Conservation (phyloP, 129 eudicot species). For the Apium graveolens region DNA sequence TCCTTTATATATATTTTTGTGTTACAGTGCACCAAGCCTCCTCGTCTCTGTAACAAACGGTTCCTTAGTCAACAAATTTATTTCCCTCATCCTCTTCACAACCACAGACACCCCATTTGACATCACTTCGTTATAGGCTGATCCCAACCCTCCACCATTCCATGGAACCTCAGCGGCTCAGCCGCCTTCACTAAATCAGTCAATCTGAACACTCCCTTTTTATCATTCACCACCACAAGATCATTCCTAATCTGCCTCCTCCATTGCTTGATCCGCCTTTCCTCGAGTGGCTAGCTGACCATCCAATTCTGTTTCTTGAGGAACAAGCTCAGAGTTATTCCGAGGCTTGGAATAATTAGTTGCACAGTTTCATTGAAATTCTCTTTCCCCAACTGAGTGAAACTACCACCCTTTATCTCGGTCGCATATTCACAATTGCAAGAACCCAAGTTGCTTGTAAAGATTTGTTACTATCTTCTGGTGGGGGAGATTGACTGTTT, state of each 20-base stretch:
- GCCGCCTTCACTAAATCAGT: conserved; percentile 94
- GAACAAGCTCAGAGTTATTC: conserved; percentile 18
- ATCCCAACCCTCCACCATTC: conserved; percentile 69
- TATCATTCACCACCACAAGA: conserved; percentile 54
- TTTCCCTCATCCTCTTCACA: conserved; percentile 71
- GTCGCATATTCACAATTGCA: conserved; percentile 25
- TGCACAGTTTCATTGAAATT: conserved; percentile 38
- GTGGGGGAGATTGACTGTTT: neutral
- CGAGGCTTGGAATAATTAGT: conserved; percentile 27
- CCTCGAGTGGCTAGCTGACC: neutral
- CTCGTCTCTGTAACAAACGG: conserved; percentile 57
- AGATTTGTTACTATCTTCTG: neutral
- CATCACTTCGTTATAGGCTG: conserved; percentile 73
- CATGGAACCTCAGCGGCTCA: conserved; percentile 90
- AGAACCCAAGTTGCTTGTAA: conserved; percentile 34
- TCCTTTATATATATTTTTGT: conserved; percentile 57
- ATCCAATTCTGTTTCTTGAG: conserved; percentile 13
- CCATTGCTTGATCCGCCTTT: conserved; percentile 11
- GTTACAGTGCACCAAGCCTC: conserved; percentile 50
- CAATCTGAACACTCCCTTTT: conserved; percentile 60
- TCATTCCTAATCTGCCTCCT: conserved; percentile 35
- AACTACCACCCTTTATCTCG: conserved; percentile 22
- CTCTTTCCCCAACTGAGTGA: conserved; percentile 31
- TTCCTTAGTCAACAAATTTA: conserved; percentile 58
- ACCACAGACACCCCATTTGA: conserved; percentile 55